A percentile compares a stretch with the other conserved stretches of the same genome.
phyloP scores from a whole-genome alignment of 2,329 filamentous ascomycete genomes.

The Periconia sp. region DNA sequence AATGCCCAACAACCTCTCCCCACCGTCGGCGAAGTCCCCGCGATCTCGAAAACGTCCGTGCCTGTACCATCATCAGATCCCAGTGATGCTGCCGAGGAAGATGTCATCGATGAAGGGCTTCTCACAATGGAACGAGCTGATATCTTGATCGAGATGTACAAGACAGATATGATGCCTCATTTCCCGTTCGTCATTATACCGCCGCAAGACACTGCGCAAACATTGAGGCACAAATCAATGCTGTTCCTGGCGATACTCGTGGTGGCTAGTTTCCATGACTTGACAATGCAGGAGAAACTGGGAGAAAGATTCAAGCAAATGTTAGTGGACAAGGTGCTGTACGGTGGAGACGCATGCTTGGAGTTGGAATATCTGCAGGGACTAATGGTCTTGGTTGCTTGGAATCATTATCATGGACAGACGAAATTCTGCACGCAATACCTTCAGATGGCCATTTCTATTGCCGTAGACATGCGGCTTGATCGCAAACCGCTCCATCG shows the following conservation, averaged over 20 bases:
- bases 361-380: constrained; percentile 32
- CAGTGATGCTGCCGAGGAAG: constrained; percentile 15
- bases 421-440: constrained; percentile 35
- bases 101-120: constrained; percentile 32
- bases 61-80: background rate
- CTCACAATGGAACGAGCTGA: constrained; percentile 27
- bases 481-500: constrained; percentile 25
- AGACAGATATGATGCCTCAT: constrained; percentile 38
- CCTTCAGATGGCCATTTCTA: constrained; percentile 32
- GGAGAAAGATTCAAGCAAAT: constrained; percentile 33
- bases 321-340: constrained; percentile 30
- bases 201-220: constrained; percentile 18
- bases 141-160: constrained; percentile 35
- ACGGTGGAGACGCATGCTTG: constrained; percentile 31
- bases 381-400: constrained; percentile 29
- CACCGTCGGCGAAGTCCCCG: constrained; percentile 11
- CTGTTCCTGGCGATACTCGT: constrained; percentile 31
- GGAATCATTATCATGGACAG: constrained; percentile 34
- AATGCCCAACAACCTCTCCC: constrained; percentile 25
- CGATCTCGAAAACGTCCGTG: constrained; percentile 7
- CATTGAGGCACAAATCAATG: constrained; percentile 33
- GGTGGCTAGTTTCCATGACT: constrained; percentile 34
- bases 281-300: constrained; percentile 37
- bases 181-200: constrained; percentile 43
- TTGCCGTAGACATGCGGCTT: constrained; percentile 34